phyloP scores from a whole-genome alignment of 1,139 yeast genomes.

The Saccharomyces hybrid region DNA sequence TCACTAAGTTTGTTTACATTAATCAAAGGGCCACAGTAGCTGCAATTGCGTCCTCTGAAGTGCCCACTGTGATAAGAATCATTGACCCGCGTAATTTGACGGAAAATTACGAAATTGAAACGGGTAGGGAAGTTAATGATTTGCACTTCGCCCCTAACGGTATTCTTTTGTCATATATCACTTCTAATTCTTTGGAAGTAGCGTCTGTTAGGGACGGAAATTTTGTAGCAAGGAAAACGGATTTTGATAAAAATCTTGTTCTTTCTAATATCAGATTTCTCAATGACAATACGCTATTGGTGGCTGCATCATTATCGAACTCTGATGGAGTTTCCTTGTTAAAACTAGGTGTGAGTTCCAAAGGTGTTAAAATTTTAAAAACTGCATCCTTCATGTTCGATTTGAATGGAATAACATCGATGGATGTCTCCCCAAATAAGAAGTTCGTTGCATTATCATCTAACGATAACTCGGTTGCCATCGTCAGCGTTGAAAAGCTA shows the following conservation, averaged over 20 bases:
- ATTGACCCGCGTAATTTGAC: conserved; percentile 52
- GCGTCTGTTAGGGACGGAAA: conserved; percentile 38
- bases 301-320: conserved; percentile 47
- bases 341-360: conserved; percentile 27
- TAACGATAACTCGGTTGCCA: conserved; percentile 60
- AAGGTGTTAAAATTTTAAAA: conserved; percentile 35
- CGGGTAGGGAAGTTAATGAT: conserved; percentile 47
- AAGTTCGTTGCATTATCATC: conserved; percentile 66
- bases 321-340: conserved; percentile 33
- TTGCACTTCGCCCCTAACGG: conserved; percentile 44
- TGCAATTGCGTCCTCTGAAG: conserved; percentile 52
- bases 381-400: conserved; percentile 44
- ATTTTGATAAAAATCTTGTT: conserved; percentile 31
- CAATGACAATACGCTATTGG: conserved; percentile 42
- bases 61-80: conserved; percentile 51
- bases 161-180: conserved; percentile 49
- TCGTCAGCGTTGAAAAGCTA: conserved; percentile 47
- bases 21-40: conserved; percentile 51
- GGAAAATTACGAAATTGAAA: conserved; percentile 45
- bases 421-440: conserved; percentile 42
- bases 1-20: conserved; percentile 51
- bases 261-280: conserved; percentile 58
- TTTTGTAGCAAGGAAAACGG: conserved; percentile 33
- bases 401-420: conserved; percentile 60
- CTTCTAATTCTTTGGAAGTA: conserved; percentile 47